Evolutionary conservation across 202 grass and related monocot species (phyloP).

Genomic region (Zizania palustris): DNA sequence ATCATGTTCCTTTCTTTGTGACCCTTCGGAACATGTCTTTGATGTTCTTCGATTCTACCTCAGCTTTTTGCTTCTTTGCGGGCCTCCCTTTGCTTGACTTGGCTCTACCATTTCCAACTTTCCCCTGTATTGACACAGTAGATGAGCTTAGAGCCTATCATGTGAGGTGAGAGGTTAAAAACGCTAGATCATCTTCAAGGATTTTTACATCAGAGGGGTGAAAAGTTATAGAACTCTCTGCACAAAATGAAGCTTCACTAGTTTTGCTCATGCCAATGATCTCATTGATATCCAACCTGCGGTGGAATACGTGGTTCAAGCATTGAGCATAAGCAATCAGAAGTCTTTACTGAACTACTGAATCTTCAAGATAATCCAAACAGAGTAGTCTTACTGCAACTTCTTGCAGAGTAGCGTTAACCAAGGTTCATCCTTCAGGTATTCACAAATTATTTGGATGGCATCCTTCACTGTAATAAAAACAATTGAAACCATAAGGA

Average conservation of each 20-base stretch:
- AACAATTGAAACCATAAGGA: conserved; percentile 30
- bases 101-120: conserved; percentile 37
- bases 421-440: conserved; percentile 84
- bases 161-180: background rate
- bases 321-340: background rate
- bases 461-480: conserved; percentile 67
- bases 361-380: background rate
- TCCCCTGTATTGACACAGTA: conserved; percentile 45
- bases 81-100: conserved; percentile 66
- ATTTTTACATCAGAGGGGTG: conserved; percentile 48
- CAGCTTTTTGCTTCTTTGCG: conserved; percentile 65
- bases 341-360: conserved; percentile 4
- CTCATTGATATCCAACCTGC: conserved; percentile 57
- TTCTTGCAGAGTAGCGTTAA: conserved; percentile 65
- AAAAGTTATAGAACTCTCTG: conserved; percentile 44
- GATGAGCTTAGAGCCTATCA: conserved; percentile 12
- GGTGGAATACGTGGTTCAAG: conserved; percentile 13
- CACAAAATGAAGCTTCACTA: conserved; percentile 39
- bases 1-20: conserved; percentile 59
- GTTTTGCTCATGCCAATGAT: conserved; percentile 39
- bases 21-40: conserved; percentile 89
- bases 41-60: conserved; percentile 83
- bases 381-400: conserved; percentile 62
- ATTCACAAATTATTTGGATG: conserved; percentile 80
- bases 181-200: conserved; percentile 5